Evolutionary conservation across 1,284 basidiomycete genomes (phyloP).

Genomic region (Ganoderma resinaceum): DNA sequence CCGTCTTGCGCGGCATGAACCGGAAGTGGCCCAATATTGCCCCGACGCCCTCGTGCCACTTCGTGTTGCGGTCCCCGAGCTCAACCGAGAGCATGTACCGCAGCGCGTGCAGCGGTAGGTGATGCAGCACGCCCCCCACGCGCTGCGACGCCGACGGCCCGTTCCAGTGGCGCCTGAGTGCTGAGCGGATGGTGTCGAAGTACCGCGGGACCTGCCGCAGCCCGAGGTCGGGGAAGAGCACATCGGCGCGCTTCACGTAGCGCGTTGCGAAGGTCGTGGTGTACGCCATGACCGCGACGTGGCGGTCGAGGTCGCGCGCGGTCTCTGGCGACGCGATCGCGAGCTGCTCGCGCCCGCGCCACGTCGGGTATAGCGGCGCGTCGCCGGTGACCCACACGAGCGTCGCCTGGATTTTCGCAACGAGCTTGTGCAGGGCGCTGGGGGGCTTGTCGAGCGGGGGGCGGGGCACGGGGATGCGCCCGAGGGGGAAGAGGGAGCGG

Average conservation of each 20-base stretch:
- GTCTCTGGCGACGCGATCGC: constrained; percentile 12
- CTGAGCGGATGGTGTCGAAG: background rate
- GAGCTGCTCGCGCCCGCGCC: constrained; percentile 24
- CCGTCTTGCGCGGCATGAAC: background rate
- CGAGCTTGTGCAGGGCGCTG: background rate
- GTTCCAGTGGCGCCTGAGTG: background rate
- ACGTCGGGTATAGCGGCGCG: constrained; percentile 14
- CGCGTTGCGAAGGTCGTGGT: constrained; percentile 21
- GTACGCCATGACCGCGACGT: constrained; percentile 23
- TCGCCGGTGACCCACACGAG: constrained; percentile 18
- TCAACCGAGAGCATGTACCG: constrained; percentile 4
- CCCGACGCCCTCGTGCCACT: background rate
- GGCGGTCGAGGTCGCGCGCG: constrained; percentile 18
- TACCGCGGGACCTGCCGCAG: background rate
- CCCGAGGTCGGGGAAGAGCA: background rate
- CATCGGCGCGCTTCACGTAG: background rate
- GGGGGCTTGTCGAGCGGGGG: constrained; percentile 11
- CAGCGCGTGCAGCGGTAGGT: constrained; percentile 2
- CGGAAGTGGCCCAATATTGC: background rate
- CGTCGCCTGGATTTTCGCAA: constrained; percentile 7
- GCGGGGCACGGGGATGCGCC: constrained; percentile 4
- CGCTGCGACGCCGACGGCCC: background rate
- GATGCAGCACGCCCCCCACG: background rate
- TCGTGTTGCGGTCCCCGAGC: background rate
- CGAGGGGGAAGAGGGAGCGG: background rate